Evolutionary conservation across 441 rosid genomes (phyloP).

Genomic region (Syzygium malaccense): DNA sequence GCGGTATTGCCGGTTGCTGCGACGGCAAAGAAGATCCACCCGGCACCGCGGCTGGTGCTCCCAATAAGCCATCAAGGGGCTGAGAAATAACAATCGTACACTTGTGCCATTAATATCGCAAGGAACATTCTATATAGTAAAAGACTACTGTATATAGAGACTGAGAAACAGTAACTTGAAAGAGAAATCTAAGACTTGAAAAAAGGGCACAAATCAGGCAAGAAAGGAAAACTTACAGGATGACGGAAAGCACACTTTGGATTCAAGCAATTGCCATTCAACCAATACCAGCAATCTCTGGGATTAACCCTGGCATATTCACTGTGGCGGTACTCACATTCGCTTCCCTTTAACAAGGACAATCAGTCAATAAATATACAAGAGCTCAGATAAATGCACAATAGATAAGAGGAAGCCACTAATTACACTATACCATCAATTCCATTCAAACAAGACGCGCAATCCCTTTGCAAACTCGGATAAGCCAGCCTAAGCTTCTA

Average conservation of each 20-base stretch:
- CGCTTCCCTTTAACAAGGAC: conserved; percentile 52
- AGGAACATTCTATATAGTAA: not conserved
- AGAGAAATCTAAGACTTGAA: not conserved
- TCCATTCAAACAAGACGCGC: not conserved
- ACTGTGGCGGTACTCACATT: conserved; percentile 98
- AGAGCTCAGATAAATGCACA: not conserved
- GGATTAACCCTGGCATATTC: conserved; percentile 94
- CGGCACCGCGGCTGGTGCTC: conserved; percentile 39
- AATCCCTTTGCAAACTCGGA: not conserved
- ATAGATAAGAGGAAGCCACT: not conserved
- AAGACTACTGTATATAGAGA: not conserved
- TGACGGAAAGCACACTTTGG: conserved; percentile 90
- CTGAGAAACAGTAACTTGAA: not conserved
- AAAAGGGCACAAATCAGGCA: not conserved
- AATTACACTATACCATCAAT: not conserved
- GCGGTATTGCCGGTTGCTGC: conserved; percentile 11
- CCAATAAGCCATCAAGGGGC: conserved; percentile 90
- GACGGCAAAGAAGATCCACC: conserved; percentile 39
- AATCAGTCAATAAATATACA: not conserved
- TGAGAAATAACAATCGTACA: conserved; percentile 17
- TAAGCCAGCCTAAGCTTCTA: not conserved
- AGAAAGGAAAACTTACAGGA: conserved; percentile 55
- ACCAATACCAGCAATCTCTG: conserved; percentile 92
- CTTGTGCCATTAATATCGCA: not conserved
- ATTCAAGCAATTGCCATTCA: conserved; percentile 92